Percentiles rank a stretch among this genome's conserved stretches.
These are phyloP conservation scores for Veloboletus limbatus DNA, from an alignment of 1,284 basidiomycete genomes.

Conservation along the genomic window DNA sequence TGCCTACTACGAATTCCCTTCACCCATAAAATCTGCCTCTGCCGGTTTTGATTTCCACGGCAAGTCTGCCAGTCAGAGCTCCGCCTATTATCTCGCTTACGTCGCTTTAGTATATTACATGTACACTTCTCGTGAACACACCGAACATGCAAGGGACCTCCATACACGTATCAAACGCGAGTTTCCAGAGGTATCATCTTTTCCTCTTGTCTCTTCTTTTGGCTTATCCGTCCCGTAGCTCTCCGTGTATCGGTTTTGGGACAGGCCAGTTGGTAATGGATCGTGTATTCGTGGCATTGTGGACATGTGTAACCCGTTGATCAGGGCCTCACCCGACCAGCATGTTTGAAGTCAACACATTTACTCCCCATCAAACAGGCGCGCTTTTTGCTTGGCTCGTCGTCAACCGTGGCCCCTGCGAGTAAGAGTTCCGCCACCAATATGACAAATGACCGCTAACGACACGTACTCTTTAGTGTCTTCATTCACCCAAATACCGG, in stretches of 20 bases:
- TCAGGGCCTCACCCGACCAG: conserved; percentile 39
- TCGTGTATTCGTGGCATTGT: background rate
- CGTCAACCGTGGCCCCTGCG: conserved; percentile 41
- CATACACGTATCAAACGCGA: conserved; percentile 64
- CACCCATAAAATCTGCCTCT: conserved; percentile 47
- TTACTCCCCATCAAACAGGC: conserved; percentile 39
- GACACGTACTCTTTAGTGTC: conserved; percentile 42
- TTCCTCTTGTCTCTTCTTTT: background rate
- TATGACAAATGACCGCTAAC: conserved; percentile 2
- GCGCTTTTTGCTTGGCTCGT: conserved; percentile 41
- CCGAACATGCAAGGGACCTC: conserved; percentile 53
- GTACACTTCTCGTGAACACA: conserved; percentile 42
- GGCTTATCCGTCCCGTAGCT: conserved; percentile 40
- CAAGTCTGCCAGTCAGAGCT: conserved; percentile 33
- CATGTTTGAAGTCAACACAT: conserved; percentile 44
- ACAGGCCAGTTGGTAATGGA: conserved; percentile 54
- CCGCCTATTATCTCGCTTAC: background rate
- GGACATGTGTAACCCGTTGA: background rate
- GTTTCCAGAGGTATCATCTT: conserved; percentile 59
- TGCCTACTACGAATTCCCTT: conserved; percentile 52
- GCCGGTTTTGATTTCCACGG: conserved; percentile 69
- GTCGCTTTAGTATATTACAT: conserved; percentile 58
- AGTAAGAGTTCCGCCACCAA: conserved; percentile 18
- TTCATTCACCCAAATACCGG: conserved; percentile 73
- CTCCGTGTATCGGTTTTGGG: conserved; percentile 63